Conservation (phyloP, 2,329 filamentous ascomycete species). For the Hymenoscyphus occultus region DNA sequence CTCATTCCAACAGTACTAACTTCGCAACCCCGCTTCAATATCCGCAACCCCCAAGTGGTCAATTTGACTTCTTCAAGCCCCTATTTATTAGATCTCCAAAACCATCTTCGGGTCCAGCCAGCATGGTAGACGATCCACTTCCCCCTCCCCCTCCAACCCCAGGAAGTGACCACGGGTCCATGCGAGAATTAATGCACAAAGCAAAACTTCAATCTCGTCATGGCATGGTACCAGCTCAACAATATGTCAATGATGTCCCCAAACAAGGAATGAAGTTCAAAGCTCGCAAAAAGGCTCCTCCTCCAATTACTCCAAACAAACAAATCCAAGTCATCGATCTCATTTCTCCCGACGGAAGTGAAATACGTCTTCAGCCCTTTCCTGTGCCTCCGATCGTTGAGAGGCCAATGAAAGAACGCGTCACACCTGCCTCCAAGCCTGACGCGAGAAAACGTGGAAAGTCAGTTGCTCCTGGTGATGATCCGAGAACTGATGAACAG, state of each 20-base stretch:
- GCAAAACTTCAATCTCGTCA: background rate
- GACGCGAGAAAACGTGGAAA: slow-evolving; percentile 68
- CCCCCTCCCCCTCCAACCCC: background rate
- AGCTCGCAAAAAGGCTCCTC: background rate
- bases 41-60: background rate
- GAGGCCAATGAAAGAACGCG: slow-evolving; percentile 48
- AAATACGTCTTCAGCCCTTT: background rate
- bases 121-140: background rate
- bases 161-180: background rate
- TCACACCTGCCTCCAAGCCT: slow-evolving; percentile 61
- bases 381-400: slow-evolving; percentile 21
- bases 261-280: background rate
- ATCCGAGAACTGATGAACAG: slow-evolving; percentile 7
- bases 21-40: background rate
- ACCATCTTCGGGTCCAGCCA: background rate
- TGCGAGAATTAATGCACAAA: background rate
- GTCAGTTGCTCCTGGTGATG: slow-evolving; percentile 6
- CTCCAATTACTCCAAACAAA: background rate
- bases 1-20: background rate
- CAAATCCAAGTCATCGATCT: slow-evolving; percentile 9
- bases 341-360: slow-evolving; percentile 7
- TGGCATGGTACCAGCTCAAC: background rate
- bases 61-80: background rate
- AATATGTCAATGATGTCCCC: background rate
- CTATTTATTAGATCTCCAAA: background rate